Evolutionary conservation across 768 basidiomycete genomes (phyloP), one percentile per base, ranked within the genome.

Genomic region (Leccinum subtestaceum): DNA sequence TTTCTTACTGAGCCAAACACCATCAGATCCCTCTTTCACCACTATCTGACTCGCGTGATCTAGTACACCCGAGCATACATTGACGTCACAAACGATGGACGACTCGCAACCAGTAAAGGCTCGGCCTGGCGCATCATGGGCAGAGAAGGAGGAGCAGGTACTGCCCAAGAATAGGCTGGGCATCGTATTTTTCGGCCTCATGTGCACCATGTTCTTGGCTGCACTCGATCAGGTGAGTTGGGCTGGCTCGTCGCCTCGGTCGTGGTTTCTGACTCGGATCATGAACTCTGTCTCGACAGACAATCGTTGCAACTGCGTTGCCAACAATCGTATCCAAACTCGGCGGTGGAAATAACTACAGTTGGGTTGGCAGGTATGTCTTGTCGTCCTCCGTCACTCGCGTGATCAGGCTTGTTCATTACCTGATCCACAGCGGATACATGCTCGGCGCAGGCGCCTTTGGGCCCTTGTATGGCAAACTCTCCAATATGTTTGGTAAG

Each of bases 391-490:
- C 48, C 15, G 11, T 19, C 10, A 49, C 17, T 9, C 7, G 8
- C 17, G 1, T 27, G 15, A 5, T 3, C 12, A 4, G 19, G 2
- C 6, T 48, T 40, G 27, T 13, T 64, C 15, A 64, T 17, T n/a
- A 43, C 40, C 4, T 36, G n/a, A 29, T 29, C n/a, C 2, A 3
- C 55, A 91, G 90, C 65, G 84, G 91, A 29, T 93, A 93, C 68
- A 74, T 93, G 23, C 81, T 93, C 21, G 80, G 86, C 0, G 83
- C 86, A 5, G 84, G 84, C 6, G 77, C 87, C 3, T 75, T 90
- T 11, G 79, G 85, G 0, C 91, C 92, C 0, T 63, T 91, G 2
- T 93, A 91, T 60, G 92, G 92, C 5, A 93, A 93, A 65, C 69
- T 91, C 0, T 89, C 88, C 1, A 86, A 89, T 70, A 75, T 80